A percentile compares a stretch with the other conserved stretches of the same genome.
Conservation (phyloP, 176 grass and related monocot species). For the Tillandsia leiboldiana region DNA sequence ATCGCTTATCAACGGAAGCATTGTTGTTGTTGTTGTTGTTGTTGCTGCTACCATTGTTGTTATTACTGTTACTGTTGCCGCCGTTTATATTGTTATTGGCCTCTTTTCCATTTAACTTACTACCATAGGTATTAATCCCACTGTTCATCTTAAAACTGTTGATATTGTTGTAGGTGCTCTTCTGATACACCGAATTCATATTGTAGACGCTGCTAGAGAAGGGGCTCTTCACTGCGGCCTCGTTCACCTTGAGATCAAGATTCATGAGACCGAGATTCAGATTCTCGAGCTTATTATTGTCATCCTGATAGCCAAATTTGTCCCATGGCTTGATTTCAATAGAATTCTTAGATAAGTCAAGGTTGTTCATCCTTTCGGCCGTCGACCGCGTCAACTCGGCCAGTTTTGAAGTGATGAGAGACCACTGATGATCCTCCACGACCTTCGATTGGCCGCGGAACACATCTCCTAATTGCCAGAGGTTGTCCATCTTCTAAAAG, state of each 20-base stretch:
- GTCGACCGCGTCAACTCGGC: conserved; percentile 71
- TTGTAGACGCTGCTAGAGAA: neutral
- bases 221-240: conserved; percentile 5
- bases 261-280: conserved; percentile 76
- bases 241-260: conserved; percentile 34
- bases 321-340: conserved; percentile 58
- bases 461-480: conserved; percentile 90
- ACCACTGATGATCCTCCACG: conserved; percentile 90
- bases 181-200: conserved; percentile 42
- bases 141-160: conserved; percentile 71
- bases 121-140: conserved; percentile 55
- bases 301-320: conserved; percentile 57
- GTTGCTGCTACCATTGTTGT: conserved; percentile 35
- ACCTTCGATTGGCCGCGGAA: conserved; percentile 81
- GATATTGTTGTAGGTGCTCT: conserved; percentile 42
- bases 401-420: conserved; percentile 92
- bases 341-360: conserved; percentile 51
- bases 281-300: conserved; percentile 62
- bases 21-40: conserved; percentile 43
- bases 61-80: conserved; percentile 22
- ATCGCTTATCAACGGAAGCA: conserved; percentile 68
- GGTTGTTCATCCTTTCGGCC: conserved; percentile 60
- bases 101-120: conserved; percentile 48
- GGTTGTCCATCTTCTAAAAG: conserved; percentile 56
- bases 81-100: conserved; percentile 31